These are phyloP conservation scores for Dipteronia dyeriana DNA, from an alignment of 345 rosid genomes.

Conservation along the genomic window DNA sequence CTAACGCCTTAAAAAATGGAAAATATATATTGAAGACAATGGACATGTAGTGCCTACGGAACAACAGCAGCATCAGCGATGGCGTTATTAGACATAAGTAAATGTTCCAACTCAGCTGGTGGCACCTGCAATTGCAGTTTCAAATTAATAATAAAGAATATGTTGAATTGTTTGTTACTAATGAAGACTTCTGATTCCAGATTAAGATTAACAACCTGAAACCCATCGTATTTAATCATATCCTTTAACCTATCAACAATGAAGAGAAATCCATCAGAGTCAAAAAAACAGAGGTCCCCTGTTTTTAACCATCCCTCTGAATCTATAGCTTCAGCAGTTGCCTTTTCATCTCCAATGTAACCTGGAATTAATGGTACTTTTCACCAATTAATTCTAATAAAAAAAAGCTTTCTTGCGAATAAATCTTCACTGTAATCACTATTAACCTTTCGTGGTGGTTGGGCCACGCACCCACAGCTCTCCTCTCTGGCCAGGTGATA, in stretches of 20 bases:
- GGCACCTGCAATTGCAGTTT: constrained; percentile 57
- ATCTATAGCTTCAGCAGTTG: too few relatives aligned
- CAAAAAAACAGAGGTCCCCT: constrained; percentile 53
- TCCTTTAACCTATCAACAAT: constrained; percentile 86
- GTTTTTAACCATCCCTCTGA: too few relatives aligned
- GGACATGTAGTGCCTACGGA: constrained; percentile 44
- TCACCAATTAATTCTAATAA: too few relatives aligned
- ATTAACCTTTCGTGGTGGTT: too few relatives aligned
- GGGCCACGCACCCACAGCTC: too few relatives aligned
- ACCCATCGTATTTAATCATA: constrained; percentile 82
- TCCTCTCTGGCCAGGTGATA: too few relatives aligned
- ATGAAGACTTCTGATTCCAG: too few relatives aligned
- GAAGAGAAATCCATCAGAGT: constrained; percentile 61
- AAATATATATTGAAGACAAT: neutral
- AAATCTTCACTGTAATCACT: constrained; percentile 32
- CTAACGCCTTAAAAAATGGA: neutral
- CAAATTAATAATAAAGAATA: too few relatives aligned
- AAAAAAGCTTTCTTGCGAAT: too few relatives aligned
- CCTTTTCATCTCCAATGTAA: too few relatives aligned
- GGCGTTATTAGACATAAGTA: constrained; percentile 66
- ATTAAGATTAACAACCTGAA: constrained; percentile 42
- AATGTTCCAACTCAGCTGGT: constrained; percentile 82
- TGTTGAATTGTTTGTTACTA: neutral
- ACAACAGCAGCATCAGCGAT: constrained; percentile 86
- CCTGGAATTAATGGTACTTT: too few relatives aligned